These are phyloP conservation scores for Tylopilus orsonianus DNA, from an alignment of 1,284 basidiomycete species.

Conservation along the genomic window DNA sequence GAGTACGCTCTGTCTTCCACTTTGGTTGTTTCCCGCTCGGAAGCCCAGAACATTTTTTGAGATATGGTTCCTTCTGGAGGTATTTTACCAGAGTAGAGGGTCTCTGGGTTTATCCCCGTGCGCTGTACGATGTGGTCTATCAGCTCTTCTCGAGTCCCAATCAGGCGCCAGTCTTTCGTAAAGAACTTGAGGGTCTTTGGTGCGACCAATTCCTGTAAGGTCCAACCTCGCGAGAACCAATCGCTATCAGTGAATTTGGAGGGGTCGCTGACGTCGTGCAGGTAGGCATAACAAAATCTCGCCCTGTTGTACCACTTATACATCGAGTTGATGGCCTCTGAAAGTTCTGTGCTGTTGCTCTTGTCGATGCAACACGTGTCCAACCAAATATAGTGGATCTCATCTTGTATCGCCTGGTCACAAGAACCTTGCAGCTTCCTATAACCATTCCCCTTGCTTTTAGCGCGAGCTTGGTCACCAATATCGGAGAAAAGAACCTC, in stretches of 20 bases:
- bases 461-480: too few species aligned
- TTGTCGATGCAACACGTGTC: too few species aligned
- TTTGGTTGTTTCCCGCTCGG: slow-evolving; percentile 17
- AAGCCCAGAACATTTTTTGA: slow-evolving; percentile 30
- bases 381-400: too few species aligned
- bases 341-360: too few species aligned
- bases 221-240: slow-evolving; percentile 34
- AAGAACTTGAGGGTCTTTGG: slow-evolving; percentile 28
- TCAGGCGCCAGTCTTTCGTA: slow-evolving; percentile 20
- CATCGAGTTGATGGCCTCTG: slow-evolving; percentile 16
- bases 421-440: too few species aligned
- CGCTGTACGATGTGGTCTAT: slow-evolving; percentile 9
- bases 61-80: slow-evolving; percentile 19
- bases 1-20: slow-evolving; percentile 32
- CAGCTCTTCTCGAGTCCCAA: slow-evolving; percentile 23
- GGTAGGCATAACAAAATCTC: slow-evolving; percentile 28
- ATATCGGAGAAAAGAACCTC: too few species aligned
- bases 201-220: slow-evolving; percentile 31
- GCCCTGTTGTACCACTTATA: slow-evolving; percentile 30
- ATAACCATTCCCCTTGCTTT: too few species aligned
- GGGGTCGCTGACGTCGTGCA: slow-evolving; percentile 24
- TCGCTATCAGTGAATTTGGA: slow-evolving; percentile 22
- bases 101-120: slow-evolving; percentile 20
- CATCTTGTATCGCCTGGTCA: too few species aligned
- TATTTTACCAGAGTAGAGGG: slow-evolving; percentile 16